Base-by-base conservation (phyloP, 352 stramenopile genomes). In the Phytopythium cucurbitacearum region DNA sequence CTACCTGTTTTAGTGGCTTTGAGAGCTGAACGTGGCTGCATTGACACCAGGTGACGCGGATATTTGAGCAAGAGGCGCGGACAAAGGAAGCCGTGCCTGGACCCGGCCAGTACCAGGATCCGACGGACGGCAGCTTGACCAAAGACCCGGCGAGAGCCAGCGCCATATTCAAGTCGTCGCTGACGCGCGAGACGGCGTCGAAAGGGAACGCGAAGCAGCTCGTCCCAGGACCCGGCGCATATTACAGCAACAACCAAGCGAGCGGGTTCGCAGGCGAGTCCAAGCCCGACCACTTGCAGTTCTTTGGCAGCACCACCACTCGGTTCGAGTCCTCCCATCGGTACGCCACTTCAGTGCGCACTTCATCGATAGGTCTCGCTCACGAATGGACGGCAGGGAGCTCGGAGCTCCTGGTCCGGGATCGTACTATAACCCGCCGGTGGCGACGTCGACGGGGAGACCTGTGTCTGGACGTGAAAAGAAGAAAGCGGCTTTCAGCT, bases 201-300 rank as follows among this genome's bases (percentile, higher is more conserved):
- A 56, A 63, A 1, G 62, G 58, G 8, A 59, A 57, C 3, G 55
- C 34, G 12, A 82, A 69, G 45, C 62, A 73, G 48, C 62, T 59
- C 4, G 67, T 86, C 3, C 82, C 82, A n/a, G 82, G 82, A 2
- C 82, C 82, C 16, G 82, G 82, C 4, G 51, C 77, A 0, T 92
- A 92, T 43, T 67, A 78, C 32, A 73, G 38, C 33, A 51, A 69
- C 1, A 66, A 67, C 3, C 66, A 76, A 34, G 54, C 48, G 1
- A 74, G 73, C n/a, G 63, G 57, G 5, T 87, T 90, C 40, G 57
- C 57, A 0, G 53, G 47, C 0, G 69, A 68, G 9, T 59, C 65
- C 11, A 90, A 88, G 42, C 80, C 82, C 0, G 79, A 90, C 33
- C 76, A 88, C 39, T 57, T 92, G 15, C 82, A 92, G 56, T 92